Conservation (phyloP, 176 grass and related monocot genomes). For the Carex pumila region DNA sequence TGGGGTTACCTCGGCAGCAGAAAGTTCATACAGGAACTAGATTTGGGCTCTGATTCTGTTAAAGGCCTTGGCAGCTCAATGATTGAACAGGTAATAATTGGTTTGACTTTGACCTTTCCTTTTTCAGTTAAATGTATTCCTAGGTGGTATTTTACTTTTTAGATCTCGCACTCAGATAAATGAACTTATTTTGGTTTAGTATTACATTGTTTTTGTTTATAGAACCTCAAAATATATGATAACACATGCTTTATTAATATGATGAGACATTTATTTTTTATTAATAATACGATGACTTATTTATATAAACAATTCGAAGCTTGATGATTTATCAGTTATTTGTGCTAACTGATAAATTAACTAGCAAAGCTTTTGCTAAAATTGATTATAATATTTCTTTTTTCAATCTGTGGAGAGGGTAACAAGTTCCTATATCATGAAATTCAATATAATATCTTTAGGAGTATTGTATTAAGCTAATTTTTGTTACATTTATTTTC, state of each 20-base stretch:
- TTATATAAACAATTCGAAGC: not conserved
- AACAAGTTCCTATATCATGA: not conserved
- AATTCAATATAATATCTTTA: not conserved
- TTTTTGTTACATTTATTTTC: not conserved
- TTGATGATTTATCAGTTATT: not conserved
- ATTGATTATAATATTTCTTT: not conserved
- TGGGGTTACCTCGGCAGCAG: conserved; percentile 98
- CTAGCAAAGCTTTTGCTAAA: not conserved
- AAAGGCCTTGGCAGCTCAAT: conserved; percentile 58
- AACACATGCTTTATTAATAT: not conserved
- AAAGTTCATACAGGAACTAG: conserved; percentile 78
- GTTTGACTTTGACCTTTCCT: not conserved
- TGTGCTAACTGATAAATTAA: not conserved
- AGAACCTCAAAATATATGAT: not conserved
- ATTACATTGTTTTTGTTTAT: not conserved
- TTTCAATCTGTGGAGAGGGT: not conserved
- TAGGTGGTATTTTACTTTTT: not conserved
- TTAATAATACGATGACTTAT: not conserved
- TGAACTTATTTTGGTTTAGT: not conserved
- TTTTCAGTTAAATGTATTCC: not conserved
- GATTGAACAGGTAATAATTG: conserved; percentile 69
- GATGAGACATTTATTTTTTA: not conserved
- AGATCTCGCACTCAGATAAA: no score
- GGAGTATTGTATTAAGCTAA: not conserved
- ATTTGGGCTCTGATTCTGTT: conserved; percentile 59